Conservation (phyloP, 208 protist species). For the Porcisia hertigi region DNA sequence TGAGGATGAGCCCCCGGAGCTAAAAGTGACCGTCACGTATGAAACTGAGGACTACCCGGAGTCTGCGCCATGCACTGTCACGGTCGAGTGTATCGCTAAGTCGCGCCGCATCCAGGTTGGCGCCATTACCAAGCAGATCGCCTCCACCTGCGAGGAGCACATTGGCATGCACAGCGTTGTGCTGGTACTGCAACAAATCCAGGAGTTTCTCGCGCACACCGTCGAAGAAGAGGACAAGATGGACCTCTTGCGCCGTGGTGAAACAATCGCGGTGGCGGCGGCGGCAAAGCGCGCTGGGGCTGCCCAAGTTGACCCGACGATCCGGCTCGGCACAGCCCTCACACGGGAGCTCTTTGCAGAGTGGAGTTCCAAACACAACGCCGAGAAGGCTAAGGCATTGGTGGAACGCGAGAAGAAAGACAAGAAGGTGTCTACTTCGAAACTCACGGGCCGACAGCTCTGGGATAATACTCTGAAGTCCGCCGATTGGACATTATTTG, state of each 20-base stretch:
- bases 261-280: constrained; percentile 49
- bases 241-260: constrained; percentile 66
- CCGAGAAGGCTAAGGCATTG: constrained; percentile 47
- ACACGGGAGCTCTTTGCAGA: constrained; percentile 85
- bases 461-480: constrained; percentile 80
- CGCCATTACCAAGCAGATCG: constrained; percentile 61
- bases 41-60: constrained; percentile 76
- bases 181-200: constrained; percentile 68
- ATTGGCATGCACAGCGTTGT: constrained; percentile 78
- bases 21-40: constrained; percentile 80
- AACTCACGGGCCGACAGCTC: constrained; percentile 83
- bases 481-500: constrained; percentile 86
- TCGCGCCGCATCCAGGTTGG: constrained; percentile 62
- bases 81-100: constrained; percentile 72
- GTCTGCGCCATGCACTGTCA: constrained; percentile 46
- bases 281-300: constrained; percentile 30
- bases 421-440: constrained; percentile 42
- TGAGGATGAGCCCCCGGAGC: constrained; percentile 69
- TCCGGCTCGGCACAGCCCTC: constrained; percentile 76
- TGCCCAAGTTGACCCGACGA: constrained; percentile 62
- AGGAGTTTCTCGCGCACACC: constrained; percentile 64
- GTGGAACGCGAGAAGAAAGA: constrained; percentile 50
- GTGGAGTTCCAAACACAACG: constrained; percentile 69
- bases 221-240: constrained; percentile 75
- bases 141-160: constrained; percentile 64